Conservation (phyloP, 192 early-diverging fungal species). For the Mycoemilia scoparia region DNA sequence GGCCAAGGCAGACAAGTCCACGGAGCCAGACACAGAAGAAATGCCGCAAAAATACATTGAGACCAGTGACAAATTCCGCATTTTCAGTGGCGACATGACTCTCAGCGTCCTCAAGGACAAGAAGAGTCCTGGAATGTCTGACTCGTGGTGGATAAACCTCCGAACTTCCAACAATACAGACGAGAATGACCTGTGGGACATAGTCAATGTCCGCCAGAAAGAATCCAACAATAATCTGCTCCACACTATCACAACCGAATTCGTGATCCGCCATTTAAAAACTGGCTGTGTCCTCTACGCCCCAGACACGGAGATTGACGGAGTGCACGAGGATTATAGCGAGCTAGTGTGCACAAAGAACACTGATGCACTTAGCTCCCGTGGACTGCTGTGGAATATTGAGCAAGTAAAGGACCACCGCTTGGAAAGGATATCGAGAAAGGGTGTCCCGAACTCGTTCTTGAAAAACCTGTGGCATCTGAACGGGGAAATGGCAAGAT, state of each 20-base stretch:
- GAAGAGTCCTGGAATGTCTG: slow-evolving; percentile 3
- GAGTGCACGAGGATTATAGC: slow-evolving; percentile 64
- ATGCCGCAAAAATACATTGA: no score
- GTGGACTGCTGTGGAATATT: slow-evolving; percentile 25
- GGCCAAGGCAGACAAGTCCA: slow-evolving; percentile 8
- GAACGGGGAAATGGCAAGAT: slow-evolving; percentile 16
- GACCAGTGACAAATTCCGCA: no score
- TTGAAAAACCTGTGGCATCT: slow-evolving; percentile 11
- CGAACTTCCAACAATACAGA: no score
- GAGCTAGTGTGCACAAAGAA: slow-evolving; percentile 88
- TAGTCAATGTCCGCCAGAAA: slow-evolving; percentile 27
- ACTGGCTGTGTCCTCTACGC: slow-evolving; percentile 63
- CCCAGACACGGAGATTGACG: slow-evolving; percentile 68
- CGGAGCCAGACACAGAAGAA: slow-evolving; percentile 2
- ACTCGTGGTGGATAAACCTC: slow-evolving; percentile 7
- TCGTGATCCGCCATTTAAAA: slow-evolving; percentile 48
- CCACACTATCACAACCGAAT: slow-evolving; percentile 30
- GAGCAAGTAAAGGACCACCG: slow-evolving; percentile 6
- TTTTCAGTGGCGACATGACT: slow-evolving; percentile 6
- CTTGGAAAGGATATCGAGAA: no score
- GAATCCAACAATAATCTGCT: no score
- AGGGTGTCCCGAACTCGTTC: slow-evolving; percentile 12
- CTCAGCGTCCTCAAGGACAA: slow-evolving; percentile 5
- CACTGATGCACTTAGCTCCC: slow-evolving; percentile 10
- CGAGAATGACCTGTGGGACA: slow-evolving; percentile 35